Conservation (phyloP, 2,329 filamentous ascomycete genomes). For the Orbilia blumenaviensis region DNA sequence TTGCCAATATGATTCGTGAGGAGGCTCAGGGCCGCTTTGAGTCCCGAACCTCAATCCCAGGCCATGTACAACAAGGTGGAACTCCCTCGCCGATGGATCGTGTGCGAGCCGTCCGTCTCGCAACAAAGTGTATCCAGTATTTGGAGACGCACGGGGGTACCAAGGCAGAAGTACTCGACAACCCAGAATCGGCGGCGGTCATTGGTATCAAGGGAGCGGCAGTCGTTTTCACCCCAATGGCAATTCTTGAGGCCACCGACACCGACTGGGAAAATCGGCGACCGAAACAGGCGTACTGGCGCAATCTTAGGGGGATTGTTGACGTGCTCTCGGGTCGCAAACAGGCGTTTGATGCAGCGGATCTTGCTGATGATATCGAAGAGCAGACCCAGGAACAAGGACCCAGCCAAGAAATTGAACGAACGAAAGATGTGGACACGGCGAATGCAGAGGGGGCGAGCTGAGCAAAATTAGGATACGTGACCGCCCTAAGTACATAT, state of each 20-base stretch:
- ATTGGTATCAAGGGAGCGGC: conserved; percentile 92
- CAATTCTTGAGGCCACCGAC: conserved; percentile 79
- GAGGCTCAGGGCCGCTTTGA: conserved; percentile 93
- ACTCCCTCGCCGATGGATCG: conserved; percentile 96
- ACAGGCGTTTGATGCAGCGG: conserved; percentile 13
- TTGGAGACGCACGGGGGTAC: conserved; percentile 79
- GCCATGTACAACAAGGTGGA: conserved; percentile 93
- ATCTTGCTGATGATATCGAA: conserved; percentile 63
- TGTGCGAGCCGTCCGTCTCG: conserved; percentile 86
- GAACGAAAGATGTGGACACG: neutral
- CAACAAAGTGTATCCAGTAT: conserved; percentile 93
- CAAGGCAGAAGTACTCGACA: conserved; percentile 71
- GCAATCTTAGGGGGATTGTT: conserved; percentile 79
- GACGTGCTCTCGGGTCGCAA: conserved; percentile 80
- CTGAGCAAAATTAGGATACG: too few relatives aligned
- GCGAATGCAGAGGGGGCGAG: too few relatives aligned
- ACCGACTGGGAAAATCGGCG: conserved; percentile 94
- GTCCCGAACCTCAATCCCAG: conserved; percentile 86
- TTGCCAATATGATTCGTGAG: conserved; percentile 93
- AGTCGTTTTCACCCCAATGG: conserved; percentile 86
- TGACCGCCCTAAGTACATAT: too few relatives aligned
- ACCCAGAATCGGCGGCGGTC: conserved; percentile 78
- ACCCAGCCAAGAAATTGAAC: too few relatives aligned
- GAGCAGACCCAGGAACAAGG: conserved; percentile 64
- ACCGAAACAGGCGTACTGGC: conserved; percentile 86